Percentiles rank a stretch among this genome's conserved stretches.
These are phyloP conservation scores for Aspergillus glaucus DNA, from an alignment of 2,329 filamentous ascomycete species.

Conservation along the genomic window DNA sequence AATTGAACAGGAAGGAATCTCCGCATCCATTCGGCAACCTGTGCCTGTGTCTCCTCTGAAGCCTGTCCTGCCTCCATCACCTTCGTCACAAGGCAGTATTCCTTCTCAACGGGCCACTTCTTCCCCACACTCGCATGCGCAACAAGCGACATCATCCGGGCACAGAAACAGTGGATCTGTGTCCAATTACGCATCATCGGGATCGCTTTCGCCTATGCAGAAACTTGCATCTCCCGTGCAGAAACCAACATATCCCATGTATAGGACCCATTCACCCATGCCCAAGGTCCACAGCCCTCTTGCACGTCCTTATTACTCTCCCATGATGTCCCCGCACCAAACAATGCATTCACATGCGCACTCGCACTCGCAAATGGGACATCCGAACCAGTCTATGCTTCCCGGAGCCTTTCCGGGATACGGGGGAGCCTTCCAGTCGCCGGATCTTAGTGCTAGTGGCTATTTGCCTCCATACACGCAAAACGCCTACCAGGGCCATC, in stretches of 20 bases:
- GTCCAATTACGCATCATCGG: background rate
- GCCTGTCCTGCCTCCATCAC: slow-evolving; percentile 1
- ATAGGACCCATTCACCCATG: slow-evolving; percentile 16
- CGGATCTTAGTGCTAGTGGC: slow-evolving; percentile 9
- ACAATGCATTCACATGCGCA: slow-evolving; percentile 5
- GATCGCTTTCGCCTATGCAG: slow-evolving; percentile 6
- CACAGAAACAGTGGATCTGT: slow-evolving; percentile 1
- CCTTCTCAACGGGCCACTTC: slow-evolving; percentile 7
- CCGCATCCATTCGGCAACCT: background rate
- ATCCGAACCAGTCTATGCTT: slow-evolving; percentile 17
- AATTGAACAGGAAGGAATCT: background rate
- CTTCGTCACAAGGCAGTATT: slow-evolving; percentile 6
- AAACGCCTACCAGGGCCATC: slow-evolving; percentile 14
- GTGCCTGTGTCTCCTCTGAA: background rate
- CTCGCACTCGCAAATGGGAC: slow-evolving; percentile 17
- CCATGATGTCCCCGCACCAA: slow-evolving; percentile 27
- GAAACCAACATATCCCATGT: slow-evolving; percentile 3
- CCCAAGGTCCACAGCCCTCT: slow-evolving; percentile 32
- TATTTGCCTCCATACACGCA: slow-evolving; percentile 27
- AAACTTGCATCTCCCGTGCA: slow-evolving; percentile 9
- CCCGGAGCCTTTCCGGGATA: slow-evolving; percentile 14
- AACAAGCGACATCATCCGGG: slow-evolving; percentile 8
- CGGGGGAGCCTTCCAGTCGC: background rate
- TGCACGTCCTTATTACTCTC: slow-evolving; percentile 31
- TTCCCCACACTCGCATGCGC: slow-evolving; percentile 10